Conservation (phyloP, 768 basidiomycete genomes). For the Thelephora ganbajun region DNA sequence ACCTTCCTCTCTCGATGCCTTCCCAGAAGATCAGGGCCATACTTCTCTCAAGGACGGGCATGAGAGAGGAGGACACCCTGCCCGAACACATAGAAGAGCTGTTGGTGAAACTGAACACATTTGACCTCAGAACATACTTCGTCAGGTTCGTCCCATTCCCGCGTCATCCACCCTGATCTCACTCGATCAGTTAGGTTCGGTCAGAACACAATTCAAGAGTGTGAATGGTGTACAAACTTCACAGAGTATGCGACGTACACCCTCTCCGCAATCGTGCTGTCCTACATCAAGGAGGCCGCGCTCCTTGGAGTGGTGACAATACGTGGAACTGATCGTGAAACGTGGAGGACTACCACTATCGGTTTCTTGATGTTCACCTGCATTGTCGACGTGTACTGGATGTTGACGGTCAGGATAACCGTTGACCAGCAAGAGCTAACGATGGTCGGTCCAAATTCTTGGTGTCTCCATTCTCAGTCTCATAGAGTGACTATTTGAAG, state of each 20-base stretch:
- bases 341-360: conserved; percentile 30
- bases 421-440: conserved; percentile 32
- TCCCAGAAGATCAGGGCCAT: conserved; percentile 35
- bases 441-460: conserved; percentile 16
- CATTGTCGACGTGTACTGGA: conserved; percentile 40
- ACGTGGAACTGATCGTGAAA: conserved; percentile 23
- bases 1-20: conserved; percentile 38
- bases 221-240: conserved; percentile 49
- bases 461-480: neutral
- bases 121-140: conserved; percentile 45
- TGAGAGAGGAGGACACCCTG: conserved; percentile 15
- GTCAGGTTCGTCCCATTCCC: conserved; percentile 27
- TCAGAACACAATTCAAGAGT: conserved; percentile 46
- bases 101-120: conserved; percentile 38
- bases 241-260: conserved; percentile 48
- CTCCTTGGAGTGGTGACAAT: conserved; percentile 38
- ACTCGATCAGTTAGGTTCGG: conserved; percentile 36
- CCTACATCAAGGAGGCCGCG: conserved; percentile 44
- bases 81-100: conserved; percentile 36
- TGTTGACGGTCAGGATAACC: conserved; percentile 31
- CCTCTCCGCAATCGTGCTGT: conserved; percentile 36
- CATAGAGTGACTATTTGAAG: conserved; percentile 18
- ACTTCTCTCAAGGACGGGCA: conserved; percentile 28
- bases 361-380: conserved; percentile 34
- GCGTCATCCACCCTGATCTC: neutral